These are phyloP conservation scores for Amauroascus verrucosus DNA, from an alignment of 2,329 filamentous ascomycete species.

Conservation along the genomic window DNA sequence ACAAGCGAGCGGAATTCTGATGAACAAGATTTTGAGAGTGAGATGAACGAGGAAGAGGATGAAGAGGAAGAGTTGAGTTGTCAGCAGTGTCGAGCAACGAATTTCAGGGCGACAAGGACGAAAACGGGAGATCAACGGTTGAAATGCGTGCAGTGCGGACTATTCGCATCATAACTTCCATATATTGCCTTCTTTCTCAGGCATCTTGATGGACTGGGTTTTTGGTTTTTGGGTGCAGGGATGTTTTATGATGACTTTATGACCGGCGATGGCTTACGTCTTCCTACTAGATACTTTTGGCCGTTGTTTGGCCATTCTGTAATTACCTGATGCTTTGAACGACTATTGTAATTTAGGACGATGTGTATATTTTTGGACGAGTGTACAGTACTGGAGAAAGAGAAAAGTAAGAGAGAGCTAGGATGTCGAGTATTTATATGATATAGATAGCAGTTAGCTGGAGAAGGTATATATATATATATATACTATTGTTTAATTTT, in stretches of 20 bases:
- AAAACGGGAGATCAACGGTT: constrained; percentile 46
- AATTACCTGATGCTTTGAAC: not conserved
- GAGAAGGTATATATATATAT: too few relatives aligned
- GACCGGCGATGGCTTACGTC: not conserved
- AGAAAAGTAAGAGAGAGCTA: too few relatives aligned
- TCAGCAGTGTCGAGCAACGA: constrained; percentile 48
- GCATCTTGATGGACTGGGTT: not conserved
- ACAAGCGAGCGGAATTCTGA: constrained; percentile 14
- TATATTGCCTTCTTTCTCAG: not conserved
- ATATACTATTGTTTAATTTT: too few relatives aligned
- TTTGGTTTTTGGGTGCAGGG: not conserved
- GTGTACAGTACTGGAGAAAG: too few relatives aligned
- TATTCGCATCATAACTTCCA: constrained; percentile 11
- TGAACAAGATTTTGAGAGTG: constrained; percentile 36
- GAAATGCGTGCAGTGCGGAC: constrained; percentile 50
- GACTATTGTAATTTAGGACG: not conserved
- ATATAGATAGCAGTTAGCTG: too few relatives aligned
- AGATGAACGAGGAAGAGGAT: constrained; percentile 26
- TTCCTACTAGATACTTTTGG: not conserved
- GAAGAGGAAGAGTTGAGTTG: constrained; percentile 46
- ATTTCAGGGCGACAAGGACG: constrained; percentile 52
- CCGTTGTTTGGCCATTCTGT: too few relatives aligned
- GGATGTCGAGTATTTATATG: too few relatives aligned
- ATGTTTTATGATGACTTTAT: not conserved
- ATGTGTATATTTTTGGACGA: not conserved